Evolutionary conservation across 75 land plant genomes (phyloP).

Genomic region (Picea sitchensis): DNA sequence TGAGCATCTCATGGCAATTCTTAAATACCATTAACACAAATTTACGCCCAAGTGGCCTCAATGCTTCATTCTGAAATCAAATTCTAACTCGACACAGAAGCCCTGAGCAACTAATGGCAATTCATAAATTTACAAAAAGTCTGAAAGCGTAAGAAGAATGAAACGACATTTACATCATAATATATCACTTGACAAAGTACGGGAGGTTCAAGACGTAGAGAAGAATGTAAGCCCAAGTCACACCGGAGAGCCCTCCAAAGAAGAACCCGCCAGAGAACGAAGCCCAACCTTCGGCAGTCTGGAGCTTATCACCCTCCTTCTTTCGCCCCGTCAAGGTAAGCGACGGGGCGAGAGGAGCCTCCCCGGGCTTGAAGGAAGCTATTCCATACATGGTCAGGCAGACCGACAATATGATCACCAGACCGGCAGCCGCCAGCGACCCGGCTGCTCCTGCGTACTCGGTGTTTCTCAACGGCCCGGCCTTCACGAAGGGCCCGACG

Average conservation of each 20-base stretch:
- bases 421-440: conserved; percentile 84
- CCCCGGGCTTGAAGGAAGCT: conserved; percentile 87
- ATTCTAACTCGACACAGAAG: no score
- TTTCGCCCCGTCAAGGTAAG: conserved; percentile 89
- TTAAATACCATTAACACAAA: no score
- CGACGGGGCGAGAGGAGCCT: conserved; percentile 73
- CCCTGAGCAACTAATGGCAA: no score
- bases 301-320: conserved; percentile 93
- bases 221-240: conserved; percentile 93
- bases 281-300: conserved; percentile 97
- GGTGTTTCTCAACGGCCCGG: conserved; percentile 76
- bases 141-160: background rate
- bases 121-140: conserved; percentile 1
- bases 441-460: conserved; percentile 61
- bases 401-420: conserved; percentile 75
- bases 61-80: no score
- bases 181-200: conserved; percentile 81
- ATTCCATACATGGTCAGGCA: conserved; percentile 92
- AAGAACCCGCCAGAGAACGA: conserved; percentile 95
- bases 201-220: conserved; percentile 91
- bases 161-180: background rate
- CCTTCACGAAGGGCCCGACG: conserved; percentile 79
- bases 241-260: conserved; percentile 98
- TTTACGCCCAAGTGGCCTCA: no score
- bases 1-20: no score